Base-by-base conservation (phyloP, 2,329 filamentous ascomycete species). In the Colletotrichum incanum region DNA sequence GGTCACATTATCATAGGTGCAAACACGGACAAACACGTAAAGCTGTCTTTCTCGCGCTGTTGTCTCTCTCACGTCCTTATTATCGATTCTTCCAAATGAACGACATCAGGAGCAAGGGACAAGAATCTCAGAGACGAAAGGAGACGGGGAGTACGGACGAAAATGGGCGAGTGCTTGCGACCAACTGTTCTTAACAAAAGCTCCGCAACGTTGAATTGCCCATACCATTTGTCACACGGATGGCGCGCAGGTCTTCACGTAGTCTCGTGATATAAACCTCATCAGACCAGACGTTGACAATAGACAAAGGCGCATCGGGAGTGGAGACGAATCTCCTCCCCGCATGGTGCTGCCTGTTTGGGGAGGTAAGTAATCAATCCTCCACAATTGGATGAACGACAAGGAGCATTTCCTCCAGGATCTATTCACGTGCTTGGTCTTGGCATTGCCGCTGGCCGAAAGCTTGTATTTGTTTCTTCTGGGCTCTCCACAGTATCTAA, bases 401-500 rank as follows among this genome's bases (percentile, higher is more conserved):
- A 18, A 47, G 43, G 56, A 47, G 43, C 9, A 34, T 49, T 63
- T 39, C 52, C 49, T 49, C 58, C 65, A 50, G 43, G 31, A 18
- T 34, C 63, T 63, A 71, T 56, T 49, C 63, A 67, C 67, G 67
- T 61, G 67, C 54, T 55, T 2, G 18, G 12, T 49, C 62, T 71
- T 63, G 64, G 64, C 68, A 67, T 67, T 41, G 56, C n/a, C 23
- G 49, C 49, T 58, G 56, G 68, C 49, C 64, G 26, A 70, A 71
- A 67, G 68, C 68, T 71, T 71, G 68, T n/a, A 28, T 61, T 12
- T 2, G n/a, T 3, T 16, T 50, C 6, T 26, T 37, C 7, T 11
- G 34, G 11, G 34, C 9, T 23, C 23, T 47, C 45, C 45, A 23
- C 20, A 23, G 12, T 47, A 3, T 12, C 14, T 5, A 16, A 11